Evolutionary conservation across 148 eudicot species (phyloP).

Genomic region (Persicaria maculosa): DNA sequence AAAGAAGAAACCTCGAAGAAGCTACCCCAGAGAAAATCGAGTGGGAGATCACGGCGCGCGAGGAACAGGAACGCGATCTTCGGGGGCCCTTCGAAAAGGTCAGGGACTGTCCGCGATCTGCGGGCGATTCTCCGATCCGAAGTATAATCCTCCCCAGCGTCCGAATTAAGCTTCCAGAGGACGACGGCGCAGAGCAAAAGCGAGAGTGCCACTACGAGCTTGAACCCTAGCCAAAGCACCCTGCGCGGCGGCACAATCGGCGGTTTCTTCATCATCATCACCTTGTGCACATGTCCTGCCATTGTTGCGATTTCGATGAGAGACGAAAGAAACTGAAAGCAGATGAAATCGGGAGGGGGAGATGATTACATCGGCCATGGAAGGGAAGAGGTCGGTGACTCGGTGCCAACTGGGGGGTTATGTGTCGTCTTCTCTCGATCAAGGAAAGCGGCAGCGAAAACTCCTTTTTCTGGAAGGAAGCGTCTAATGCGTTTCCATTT

Average conservation of each 20-base stretch:
- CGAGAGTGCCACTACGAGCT: conserved; percentile 25
- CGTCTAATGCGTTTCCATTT: neutral
- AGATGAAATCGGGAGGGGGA: neutral
- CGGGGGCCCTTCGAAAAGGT: conserved; percentile 35
- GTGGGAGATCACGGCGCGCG: conserved; percentile 57
- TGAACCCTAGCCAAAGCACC: conserved; percentile 26
- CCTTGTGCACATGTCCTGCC: conserved; percentile 28
- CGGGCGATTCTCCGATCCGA: conserved; percentile 18
- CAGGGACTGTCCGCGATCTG: conserved; percentile 23
- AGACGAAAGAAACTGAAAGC: neutral
- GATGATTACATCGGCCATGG: conserved; percentile 19
- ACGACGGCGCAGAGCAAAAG: conserved; percentile 31
- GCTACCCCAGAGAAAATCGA: conserved; percentile 82
- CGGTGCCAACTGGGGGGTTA: conserved; percentile 3
- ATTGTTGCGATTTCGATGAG: conserved; percentile 9
- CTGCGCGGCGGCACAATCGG: conserved; percentile 15
- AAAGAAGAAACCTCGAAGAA: conserved; percentile 66
- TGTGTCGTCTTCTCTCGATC: neutral
- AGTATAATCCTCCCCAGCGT: conserved; percentile 14
- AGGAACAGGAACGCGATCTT: conserved; percentile 80
- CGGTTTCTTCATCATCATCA: conserved; percentile 16
- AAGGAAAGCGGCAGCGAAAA: neutral
- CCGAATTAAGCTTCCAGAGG: conserved; percentile 27
- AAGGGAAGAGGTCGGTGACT: neutral
- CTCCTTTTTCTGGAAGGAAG: neutral